phyloP scores from a whole-genome alignment of 805 yeast species.

The Teunomyces atbi region DNA sequence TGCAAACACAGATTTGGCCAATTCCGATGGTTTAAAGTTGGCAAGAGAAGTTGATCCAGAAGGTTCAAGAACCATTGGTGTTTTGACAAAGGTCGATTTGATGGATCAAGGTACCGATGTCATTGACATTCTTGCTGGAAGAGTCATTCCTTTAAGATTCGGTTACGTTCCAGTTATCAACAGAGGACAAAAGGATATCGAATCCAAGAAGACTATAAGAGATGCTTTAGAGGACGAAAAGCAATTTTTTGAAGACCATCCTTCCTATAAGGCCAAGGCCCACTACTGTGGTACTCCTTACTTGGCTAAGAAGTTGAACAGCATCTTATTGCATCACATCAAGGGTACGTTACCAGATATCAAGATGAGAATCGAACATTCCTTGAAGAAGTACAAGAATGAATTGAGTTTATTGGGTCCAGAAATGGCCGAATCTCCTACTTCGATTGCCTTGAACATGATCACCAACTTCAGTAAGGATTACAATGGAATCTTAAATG shows the following conservation, averaged over 20 bases:
- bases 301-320: slow-evolving; percentile 86
- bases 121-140: slow-evolving; percentile 89
- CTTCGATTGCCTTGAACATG: slow-evolving; percentile 83
- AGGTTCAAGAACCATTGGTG: slow-evolving; percentile 95
- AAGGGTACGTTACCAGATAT: slow-evolving; percentile 69
- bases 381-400: slow-evolving; percentile 60
- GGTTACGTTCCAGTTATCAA: slow-evolving; percentile 87
- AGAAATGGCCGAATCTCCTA: slow-evolving; percentile 83
- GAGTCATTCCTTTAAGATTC: slow-evolving; percentile 90
- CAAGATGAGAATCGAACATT: slow-evolving; percentile 74
- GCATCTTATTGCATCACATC: slow-evolving; percentile 86
- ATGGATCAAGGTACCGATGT: slow-evolving; percentile 99
- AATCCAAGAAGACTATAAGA: slow-evolving; percentile 79
- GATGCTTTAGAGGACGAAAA: slow-evolving; percentile 82
- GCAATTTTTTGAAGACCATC: slow-evolving; percentile 80
- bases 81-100: slow-evolving; percentile 89
- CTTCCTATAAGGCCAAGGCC: slow-evolving; percentile 88
- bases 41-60: slow-evolving; percentile 98
- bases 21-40: slow-evolving; percentile 91
- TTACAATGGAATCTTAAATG: slow-evolving; percentile 85
- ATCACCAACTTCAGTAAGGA: slow-evolving; percentile 92
- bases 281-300: slow-evolving; percentile 99
- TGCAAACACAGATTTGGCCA: slow-evolving; percentile 92
- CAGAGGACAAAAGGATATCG: slow-evolving; percentile 96
- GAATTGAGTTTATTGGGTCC: slow-evolving; percentile 81